Conservation (phyloP, 1,284 basidiomycete genomes). For the Stygiomarasmius scandens region DNA sequence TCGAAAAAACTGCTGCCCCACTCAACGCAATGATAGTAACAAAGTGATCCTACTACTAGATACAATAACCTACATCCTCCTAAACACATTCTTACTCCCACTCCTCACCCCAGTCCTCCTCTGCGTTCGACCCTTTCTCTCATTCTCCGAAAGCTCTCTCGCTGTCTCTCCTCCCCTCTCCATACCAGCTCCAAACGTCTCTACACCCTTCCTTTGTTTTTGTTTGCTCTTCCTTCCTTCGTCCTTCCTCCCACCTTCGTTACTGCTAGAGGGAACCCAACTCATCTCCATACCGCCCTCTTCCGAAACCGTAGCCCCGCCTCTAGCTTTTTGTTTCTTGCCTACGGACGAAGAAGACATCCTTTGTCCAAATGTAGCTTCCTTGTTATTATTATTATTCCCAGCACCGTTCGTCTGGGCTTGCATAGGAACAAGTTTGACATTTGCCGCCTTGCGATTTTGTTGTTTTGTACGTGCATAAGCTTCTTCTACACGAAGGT, state of each 20-base stretch:
- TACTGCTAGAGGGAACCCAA: constrained; percentile 55
- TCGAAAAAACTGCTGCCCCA: too few species aligned
- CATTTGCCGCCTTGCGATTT: constrained; percentile 43
- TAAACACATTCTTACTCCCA: constrained; percentile 85
- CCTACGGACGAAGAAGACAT: constrained; percentile 24
- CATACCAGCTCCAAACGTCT: constrained; percentile 83
- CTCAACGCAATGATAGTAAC: too few species aligned
- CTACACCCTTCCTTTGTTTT: constrained; percentile 62
- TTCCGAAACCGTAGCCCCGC: constrained; percentile 22
- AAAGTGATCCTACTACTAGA: too few species aligned
- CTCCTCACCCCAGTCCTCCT: constrained; percentile 77
- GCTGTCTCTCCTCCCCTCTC: constrained; percentile 68
- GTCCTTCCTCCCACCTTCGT: constrained; percentile 26
- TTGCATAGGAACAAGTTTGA: constrained; percentile 65
- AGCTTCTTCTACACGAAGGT: constrained; percentile 46
- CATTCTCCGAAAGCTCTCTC: constrained; percentile 54
- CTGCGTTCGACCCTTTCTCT: constrained; percentile 69
- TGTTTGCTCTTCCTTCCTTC: constrained; percentile 34
- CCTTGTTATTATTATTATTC: constrained; percentile 40
- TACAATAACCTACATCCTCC: constrained; percentile 34
- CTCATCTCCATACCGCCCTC: constrained; percentile 69
- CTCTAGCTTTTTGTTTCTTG: constrained; percentile 17
- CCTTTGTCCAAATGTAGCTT: constrained; percentile 72
- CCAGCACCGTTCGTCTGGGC: constrained; percentile 42
- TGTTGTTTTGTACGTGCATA: constrained; percentile 43